Conservation (phyloP, 2,329 filamentous ascomycete genomes). For the Cordyceps sp. region DNA sequence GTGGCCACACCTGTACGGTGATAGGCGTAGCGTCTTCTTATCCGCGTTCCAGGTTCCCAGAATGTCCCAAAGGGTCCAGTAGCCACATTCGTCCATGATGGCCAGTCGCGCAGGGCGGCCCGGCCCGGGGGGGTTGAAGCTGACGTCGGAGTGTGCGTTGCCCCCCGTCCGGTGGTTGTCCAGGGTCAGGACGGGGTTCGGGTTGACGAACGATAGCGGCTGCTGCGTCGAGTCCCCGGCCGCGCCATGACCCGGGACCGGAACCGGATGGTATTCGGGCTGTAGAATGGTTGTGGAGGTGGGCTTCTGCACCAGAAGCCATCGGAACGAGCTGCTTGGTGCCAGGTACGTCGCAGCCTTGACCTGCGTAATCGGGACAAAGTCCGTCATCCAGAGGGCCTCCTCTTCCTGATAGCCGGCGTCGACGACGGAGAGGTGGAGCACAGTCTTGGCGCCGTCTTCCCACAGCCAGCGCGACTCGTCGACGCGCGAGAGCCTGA, state of each 20-base stretch:
- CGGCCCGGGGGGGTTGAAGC: slow-evolving; percentile 38
- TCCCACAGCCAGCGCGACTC: slow-evolving; percentile 39
- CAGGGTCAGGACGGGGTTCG: slow-evolving; percentile 38
- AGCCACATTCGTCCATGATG: slow-evolving; percentile 46
- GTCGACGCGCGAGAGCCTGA: slow-evolving; percentile 36
- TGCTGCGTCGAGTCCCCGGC: slow-evolving; percentile 5
- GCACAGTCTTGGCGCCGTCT: slow-evolving; percentile 22
- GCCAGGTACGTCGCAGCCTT: slow-evolving; percentile 26
- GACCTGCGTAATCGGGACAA: slow-evolving; percentile 30
- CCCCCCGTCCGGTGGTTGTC: slow-evolving; percentile 33
- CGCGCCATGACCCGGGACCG: slow-evolving; percentile 10
- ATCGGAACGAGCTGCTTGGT: slow-evolving; percentile 22
- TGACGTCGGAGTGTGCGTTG: slow-evolving; percentile 40
- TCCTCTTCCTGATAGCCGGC: slow-evolving; percentile 25
- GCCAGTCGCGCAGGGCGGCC: slow-evolving; percentile 42
- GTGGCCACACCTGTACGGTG: slow-evolving; percentile 23
- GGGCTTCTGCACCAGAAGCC: slow-evolving; percentile 36
- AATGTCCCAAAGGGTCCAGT: slow-evolving; percentile 54
- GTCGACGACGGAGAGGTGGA: slow-evolving; percentile 29
- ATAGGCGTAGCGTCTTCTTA: slow-evolving; percentile 16
- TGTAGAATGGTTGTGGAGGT: slow-evolving; percentile 33
- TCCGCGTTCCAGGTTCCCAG: slow-evolving; percentile 16
- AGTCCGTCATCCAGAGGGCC: slow-evolving; percentile 36
- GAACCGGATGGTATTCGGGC: slow-evolving; percentile 28
- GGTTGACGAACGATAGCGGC: slow-evolving; percentile 32